These are phyloP conservation scores for Apiosordaria backusii DNA, from an alignment of 495 filamentous ascomycete genomes.

Conservation along the genomic window DNA sequence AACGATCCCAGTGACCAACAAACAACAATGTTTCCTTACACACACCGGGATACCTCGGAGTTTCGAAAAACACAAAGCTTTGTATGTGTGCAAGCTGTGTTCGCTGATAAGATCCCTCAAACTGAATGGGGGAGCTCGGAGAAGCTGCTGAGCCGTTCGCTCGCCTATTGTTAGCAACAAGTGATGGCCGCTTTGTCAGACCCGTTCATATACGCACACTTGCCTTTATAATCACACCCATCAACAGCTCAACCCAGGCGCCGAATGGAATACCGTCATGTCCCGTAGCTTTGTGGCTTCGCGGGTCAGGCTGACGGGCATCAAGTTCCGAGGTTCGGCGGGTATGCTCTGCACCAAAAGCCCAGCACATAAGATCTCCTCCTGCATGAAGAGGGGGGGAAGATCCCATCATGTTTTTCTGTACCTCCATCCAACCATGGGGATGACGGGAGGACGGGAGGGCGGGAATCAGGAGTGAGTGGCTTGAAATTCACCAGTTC, in stretches of 20 bases:
- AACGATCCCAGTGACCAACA: too few relatives aligned
- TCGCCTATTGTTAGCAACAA: background rate
- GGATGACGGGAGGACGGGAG: conserved; percentile 4
- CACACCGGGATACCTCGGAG: background rate
- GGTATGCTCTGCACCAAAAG: background rate
- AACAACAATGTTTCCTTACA: background rate
- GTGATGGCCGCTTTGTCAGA: background rate
- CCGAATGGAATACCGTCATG: background rate
- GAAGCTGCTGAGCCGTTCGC: background rate
- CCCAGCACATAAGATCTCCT: background rate
- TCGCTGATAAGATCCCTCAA: background rate
- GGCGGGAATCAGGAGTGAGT: background rate
- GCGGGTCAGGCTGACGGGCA: too few relatives aligned
- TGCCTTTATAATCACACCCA: background rate
- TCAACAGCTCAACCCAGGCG: background rate
- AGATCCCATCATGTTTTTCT: background rate
- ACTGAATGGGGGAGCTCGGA: background rate
- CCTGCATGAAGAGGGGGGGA: background rate
- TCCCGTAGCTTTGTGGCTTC: background rate
- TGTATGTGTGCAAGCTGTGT: background rate
- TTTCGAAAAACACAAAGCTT: background rate
- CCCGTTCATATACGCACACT: background rate
- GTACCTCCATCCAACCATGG: too few relatives aligned
- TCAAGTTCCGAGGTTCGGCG: background rate
- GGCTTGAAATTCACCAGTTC: background rate